These are phyloP conservation scores for Helotiales sp. DNA, from an alignment of 2,329 filamentous ascomycete species.

Conservation along the genomic window DNA sequence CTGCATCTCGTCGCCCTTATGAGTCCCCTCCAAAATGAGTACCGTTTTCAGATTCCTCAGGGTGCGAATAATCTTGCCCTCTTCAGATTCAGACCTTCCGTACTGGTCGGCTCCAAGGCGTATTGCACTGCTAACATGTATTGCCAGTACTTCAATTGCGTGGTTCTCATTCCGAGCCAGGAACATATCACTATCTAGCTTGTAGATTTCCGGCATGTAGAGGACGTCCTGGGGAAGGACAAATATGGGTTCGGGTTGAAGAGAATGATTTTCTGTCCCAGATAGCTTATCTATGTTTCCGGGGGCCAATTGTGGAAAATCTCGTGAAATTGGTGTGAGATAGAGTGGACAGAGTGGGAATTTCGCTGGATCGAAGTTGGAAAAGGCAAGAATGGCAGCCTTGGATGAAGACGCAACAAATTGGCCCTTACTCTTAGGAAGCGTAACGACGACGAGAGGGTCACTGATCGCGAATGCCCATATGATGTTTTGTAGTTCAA, in stretches of 20 bases:
- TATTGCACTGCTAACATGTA: neutral
- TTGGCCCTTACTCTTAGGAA: neutral
- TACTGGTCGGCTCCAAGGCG: neutral
- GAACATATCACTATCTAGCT: neutral
- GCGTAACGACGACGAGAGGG: neutral
- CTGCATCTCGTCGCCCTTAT: neutral
- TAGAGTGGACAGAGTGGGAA: neutral
- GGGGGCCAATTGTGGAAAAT: too few relatives aligned
- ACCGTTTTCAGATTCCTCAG: neutral
- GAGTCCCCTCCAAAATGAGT: neutral
- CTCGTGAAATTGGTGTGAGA: neutral
- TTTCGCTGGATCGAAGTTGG: neutral
- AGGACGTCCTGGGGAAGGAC: neutral
- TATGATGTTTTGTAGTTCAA: neutral
- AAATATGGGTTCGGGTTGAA: neutral
- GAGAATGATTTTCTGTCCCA: neutral
- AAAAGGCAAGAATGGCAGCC: neutral
- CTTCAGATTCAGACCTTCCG: neutral
- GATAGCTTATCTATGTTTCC: too few relatives aligned
- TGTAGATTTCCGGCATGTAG: constrained; percentile 1
- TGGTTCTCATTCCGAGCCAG: constrained; percentile 3
- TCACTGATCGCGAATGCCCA: neutral
- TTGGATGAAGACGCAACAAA: neutral
- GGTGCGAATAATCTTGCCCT: neutral
- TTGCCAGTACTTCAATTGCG: neutral